A percentile compares a stretch with the other conserved stretches of the same genome.
Evolutionary conservation across 495 filamentous ascomycete genomes (phyloP).

Genomic region (Penicillium ochrochloron): DNA sequence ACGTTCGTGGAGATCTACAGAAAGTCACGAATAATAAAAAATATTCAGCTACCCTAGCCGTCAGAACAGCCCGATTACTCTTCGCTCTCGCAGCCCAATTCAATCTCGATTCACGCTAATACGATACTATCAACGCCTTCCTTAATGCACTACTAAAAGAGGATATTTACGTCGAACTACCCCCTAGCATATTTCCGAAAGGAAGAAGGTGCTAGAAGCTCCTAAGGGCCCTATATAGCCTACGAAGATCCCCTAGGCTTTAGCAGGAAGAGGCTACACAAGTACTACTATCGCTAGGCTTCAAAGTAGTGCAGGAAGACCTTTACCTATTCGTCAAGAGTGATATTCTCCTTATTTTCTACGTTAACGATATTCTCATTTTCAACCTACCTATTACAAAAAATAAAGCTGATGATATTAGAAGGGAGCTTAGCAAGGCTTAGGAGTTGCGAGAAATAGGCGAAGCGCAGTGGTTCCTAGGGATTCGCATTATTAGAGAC

Average conservation of each 20-base stretch:
- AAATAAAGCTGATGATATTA: background rate
- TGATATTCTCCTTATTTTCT: background rate
- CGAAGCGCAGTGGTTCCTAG: conserved; percentile 1
- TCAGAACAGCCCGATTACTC: conserved; percentile 18
- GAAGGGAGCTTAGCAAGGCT: background rate
- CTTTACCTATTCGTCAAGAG: background rate
- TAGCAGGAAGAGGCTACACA: background rate
- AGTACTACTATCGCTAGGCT: background rate
- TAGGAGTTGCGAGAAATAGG: background rate
- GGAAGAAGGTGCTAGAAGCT: background rate
- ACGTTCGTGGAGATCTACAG: conserved; percentile 34
- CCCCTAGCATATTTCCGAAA: background rate
- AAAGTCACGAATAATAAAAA: conserved; percentile 11
- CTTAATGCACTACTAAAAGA: conserved; percentile 15
- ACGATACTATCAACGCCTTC: conserved; percentile 18
- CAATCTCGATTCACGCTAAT: conserved; percentile 12
- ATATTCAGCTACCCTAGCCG: conserved; percentile 28
- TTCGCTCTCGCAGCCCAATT: conserved; percentile 9
- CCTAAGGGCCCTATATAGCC: background rate
- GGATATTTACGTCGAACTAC: conserved; percentile 5
- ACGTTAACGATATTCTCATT: background rate
- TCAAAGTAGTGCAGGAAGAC: background rate
- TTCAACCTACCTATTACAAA: background rate
- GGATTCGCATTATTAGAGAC: background rate
- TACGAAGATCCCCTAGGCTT: background rate